Conservation (phyloP, 352 stramenopile species). For the Pythium monospermum region DNA sequence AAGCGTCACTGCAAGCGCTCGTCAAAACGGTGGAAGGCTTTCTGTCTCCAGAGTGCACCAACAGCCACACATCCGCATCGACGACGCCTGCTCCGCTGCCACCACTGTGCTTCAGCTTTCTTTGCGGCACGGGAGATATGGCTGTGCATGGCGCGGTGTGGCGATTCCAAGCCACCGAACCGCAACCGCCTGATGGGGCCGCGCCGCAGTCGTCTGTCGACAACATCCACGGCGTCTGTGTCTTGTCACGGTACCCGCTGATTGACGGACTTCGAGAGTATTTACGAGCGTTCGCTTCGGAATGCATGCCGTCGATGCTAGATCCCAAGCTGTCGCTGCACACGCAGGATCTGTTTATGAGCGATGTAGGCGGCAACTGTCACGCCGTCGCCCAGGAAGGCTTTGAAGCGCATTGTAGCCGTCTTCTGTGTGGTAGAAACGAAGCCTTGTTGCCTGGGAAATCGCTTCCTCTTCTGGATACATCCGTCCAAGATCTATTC, state of each 20-base stretch:
- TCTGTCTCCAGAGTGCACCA: constrained; percentile 31
- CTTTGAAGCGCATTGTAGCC: constrained; percentile 7
- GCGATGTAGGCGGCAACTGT: too few relatives aligned
- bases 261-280: constrained; percentile 46
- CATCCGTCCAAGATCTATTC: constrained; percentile 42
- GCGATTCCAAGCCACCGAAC: constrained; percentile 10
- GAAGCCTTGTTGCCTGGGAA: neutral
- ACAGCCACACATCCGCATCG: too few relatives aligned
- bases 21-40: constrained; percentile 36
- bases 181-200: neutral
- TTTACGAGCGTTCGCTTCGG: constrained; percentile 23
- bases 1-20: neutral
- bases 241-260: constrained; percentile 49
- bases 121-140: constrained; percentile 30
- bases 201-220: neutral
- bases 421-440: neutral
- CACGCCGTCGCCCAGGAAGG: neutral
- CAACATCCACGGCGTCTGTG: constrained; percentile 32
- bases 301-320: neutral
- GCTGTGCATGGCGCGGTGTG: constrained; percentile 40
- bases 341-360: neutral
- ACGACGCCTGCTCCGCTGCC: constrained; percentile 9
- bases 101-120: constrained; percentile 48
- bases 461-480: constrained; percentile 24
- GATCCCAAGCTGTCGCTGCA: neutral